phyloP scores from a whole-genome alignment of 495 filamentous ascomycete genomes.

The Rostrohypoxylon terebratum region DNA sequence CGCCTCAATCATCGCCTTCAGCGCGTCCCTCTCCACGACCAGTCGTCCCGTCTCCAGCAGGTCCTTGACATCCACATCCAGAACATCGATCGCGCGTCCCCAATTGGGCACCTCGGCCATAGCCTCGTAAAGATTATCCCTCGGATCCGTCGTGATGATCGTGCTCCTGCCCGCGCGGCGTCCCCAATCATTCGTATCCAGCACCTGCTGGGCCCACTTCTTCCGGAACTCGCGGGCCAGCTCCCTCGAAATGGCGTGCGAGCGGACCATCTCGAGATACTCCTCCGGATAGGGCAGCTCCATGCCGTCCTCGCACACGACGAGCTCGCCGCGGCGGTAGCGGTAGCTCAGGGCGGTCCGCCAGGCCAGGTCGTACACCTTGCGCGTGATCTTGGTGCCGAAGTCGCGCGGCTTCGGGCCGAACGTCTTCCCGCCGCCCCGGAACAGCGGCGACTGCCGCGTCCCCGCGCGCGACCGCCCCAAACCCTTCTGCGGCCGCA shows the following conservation, averaged over 20 bases:
- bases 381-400: conserved; percentile 80
- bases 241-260: conserved; percentile 46
- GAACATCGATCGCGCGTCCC: conserved; percentile 72
- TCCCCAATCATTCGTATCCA: conserved; percentile 79
- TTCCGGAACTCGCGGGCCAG: conserved; percentile 62
- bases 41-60: conserved; percentile 84
- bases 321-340: conserved; percentile 84
- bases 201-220: conserved; percentile 71
- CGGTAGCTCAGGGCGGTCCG: conserved; percentile 93
- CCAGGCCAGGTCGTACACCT: conserved; percentile 97
- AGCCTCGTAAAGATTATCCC: conserved; percentile 67
- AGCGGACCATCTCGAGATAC: conserved; percentile 49
- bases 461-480: conserved; percentile 83
- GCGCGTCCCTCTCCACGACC: conserved; percentile 84
- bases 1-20: conserved; percentile 76
- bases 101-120: conserved; percentile 70
- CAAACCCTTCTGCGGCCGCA: conserved; percentile 85
- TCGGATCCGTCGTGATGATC: conserved; percentile 73
- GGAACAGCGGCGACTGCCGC: conserved; percentile 83
- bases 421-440: conserved; percentile 85
- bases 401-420: conserved; percentile 94
- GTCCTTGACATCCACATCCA: conserved; percentile 94
- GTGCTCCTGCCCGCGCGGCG: conserved; percentile 76
- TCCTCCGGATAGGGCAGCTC: conserved; percentile 66
- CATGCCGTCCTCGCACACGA: conserved; percentile 80